phyloP scores from a whole-genome alignment of 805 yeast species.

The Pichia scutulata region DNA sequence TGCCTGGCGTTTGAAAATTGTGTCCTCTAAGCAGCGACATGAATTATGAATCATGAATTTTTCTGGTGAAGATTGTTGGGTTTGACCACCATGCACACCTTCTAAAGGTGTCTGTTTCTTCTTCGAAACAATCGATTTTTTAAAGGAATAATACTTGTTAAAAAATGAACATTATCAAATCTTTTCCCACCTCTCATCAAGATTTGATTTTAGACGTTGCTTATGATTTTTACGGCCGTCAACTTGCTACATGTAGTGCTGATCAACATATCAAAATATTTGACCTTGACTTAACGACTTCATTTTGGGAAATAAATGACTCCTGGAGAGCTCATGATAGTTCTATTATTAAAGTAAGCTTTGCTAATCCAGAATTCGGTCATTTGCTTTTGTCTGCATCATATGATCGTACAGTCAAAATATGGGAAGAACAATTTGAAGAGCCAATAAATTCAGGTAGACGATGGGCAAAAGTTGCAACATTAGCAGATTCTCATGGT shows the following conservation, averaged over 20 bases:
- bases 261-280: constrained; percentile 92
- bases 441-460: constrained; percentile 72
- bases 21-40: background rate
- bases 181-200: constrained; percentile 86
- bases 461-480: constrained; percentile 71
- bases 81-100: background rate
- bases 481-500: constrained; percentile 79
- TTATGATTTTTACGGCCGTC: constrained; percentile 88
- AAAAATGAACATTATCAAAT: constrained; percentile 41
- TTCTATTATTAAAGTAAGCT: constrained; percentile 68
- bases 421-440: constrained; percentile 87
- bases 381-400: constrained; percentile 82
- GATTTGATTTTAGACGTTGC: constrained; percentile 86
- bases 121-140: background rate
- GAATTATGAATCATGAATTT: background rate
- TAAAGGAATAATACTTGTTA: background rate
- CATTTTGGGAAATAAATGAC: constrained; percentile 79
- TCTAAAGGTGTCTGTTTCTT: too few species aligned
- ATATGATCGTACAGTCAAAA: constrained; percentile 78
- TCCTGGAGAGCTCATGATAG: constrained; percentile 96
- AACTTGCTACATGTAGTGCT: constrained; percentile 89
- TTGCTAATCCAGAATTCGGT: constrained; percentile 95
- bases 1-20: too few species aligned
- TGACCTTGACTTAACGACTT: constrained; percentile 56
- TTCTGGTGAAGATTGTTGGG: background rate